Evolutionary conservation across 164 flowering plant species (phyloP).

Genomic region (Kingdonia uniflora): DNA sequence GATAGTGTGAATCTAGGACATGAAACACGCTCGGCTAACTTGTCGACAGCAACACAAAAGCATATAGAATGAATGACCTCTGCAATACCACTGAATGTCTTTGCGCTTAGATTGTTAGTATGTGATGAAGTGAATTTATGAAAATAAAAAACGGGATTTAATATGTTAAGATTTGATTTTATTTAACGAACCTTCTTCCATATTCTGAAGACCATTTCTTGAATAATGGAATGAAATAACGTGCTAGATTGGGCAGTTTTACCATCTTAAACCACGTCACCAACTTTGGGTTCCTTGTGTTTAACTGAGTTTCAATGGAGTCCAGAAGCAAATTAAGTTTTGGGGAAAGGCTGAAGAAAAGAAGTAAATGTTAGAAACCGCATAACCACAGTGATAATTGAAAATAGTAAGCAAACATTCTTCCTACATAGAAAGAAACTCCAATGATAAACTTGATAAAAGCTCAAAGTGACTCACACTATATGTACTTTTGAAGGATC

Average conservation of each 20-base stretch:
- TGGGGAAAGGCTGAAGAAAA: constrained; percentile 37
- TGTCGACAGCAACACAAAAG: constrained; percentile 41
- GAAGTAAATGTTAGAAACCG: no score
- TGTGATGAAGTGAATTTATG: not conserved
- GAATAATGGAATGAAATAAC: constrained; percentile 31
- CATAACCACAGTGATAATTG: no score
- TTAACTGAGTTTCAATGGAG: constrained; percentile 36
- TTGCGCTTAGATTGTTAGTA: constrained; percentile 16
- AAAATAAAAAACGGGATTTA: not conserved
- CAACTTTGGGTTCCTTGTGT: constrained; percentile 23
- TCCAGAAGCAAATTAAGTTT: constrained; percentile 22
- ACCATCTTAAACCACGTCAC: constrained; percentile 42
- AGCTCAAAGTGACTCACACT: constrained; percentile 29
- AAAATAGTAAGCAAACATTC: no score
- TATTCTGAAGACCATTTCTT: constrained; percentile 40
- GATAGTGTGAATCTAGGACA: constrained; percentile 23
- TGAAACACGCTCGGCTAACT: constrained; percentile 33
- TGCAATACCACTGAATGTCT: constrained; percentile 55
- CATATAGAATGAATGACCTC: constrained; percentile 44
- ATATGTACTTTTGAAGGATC: constrained; percentile 25
- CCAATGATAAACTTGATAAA: no score
- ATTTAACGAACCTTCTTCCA: constrained; percentile 34
- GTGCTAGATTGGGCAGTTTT: constrained; percentile 41
- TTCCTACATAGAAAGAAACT: no score
- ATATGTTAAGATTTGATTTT: not conserved